phyloP scores from a whole-genome alignment of 2,329 filamentous ascomycete species.

The Raffaelea albimanens region DNA sequence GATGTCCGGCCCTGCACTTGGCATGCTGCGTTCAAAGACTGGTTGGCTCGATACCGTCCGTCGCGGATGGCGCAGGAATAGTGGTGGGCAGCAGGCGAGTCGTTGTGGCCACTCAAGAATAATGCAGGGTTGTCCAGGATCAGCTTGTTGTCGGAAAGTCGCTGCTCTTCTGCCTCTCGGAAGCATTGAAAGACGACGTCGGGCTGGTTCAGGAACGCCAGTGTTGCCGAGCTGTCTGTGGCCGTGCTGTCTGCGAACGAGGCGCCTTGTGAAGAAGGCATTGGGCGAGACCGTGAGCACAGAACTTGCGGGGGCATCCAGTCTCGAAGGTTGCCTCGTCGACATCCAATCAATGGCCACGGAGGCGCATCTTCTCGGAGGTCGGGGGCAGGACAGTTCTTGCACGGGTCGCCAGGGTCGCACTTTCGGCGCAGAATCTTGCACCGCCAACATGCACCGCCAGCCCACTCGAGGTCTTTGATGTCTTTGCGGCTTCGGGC shows the following conservation, averaged over 20 bases:
- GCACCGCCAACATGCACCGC: conserved; percentile 22
- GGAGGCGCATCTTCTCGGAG: conserved; percentile 20
- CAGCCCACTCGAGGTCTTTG: conserved; percentile 18
- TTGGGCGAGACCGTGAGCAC: conserved; percentile 14
- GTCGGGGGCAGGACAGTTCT: conserved; percentile 20
- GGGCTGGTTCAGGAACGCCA: conserved; percentile 6
- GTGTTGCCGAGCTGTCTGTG: conserved; percentile 1
- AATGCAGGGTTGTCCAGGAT: conserved; percentile 17
- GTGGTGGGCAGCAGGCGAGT: conserved; percentile 11
- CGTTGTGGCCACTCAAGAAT: conserved; percentile 15
- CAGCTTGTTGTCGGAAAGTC: conserved; percentile 20
- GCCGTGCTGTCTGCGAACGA: conserved; percentile 7
- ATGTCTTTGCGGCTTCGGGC: conserved; percentile 20
- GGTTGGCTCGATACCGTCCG: conserved; percentile 18
- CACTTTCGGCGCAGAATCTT: conserved; percentile 21
- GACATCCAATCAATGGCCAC: conserved; percentile 21
- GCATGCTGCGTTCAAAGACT: conserved; percentile 14
- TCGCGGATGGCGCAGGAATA: conserved; percentile 18
- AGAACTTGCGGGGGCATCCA: conserved; percentile 17
- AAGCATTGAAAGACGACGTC: conserved; percentile 14
- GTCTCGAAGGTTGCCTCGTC: conserved; percentile 19
- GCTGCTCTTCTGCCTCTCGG: conserved; percentile 18
- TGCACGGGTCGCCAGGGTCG: conserved; percentile 18
- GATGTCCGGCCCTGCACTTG: conserved; percentile 9
- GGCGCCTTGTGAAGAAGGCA: conserved; percentile 6